Evolutionary conservation across 768 basidiomycete genomes (phyloP), one percentile per base, ranked within the genome.

Genomic region (Phanerochaete sordida): DNA sequence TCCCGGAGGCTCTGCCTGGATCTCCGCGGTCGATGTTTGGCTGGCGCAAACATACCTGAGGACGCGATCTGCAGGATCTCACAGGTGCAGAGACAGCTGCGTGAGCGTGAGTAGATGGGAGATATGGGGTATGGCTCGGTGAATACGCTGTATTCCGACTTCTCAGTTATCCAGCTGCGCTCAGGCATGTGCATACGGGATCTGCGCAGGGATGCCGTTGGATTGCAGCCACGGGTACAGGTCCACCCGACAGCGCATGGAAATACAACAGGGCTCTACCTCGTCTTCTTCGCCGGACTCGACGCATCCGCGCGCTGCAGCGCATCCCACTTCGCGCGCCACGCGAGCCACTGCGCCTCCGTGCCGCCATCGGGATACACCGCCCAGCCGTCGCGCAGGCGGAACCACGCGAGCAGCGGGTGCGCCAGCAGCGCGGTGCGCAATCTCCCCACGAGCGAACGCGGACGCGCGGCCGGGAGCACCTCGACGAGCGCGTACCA

Each of bases 341-440:
- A 94, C 27, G 72, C 70, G 59, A 71, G 66, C 88, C 90, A 94
- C 62, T 90, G 90, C 23, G 66, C 74, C 69, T 89, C 89, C 26
- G 81, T 78, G 2, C 91, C 91, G n/a, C 87, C 87, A 69, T 94
- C 91, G 3, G 76, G 65, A 87, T 90, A 94, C 1, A 92, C 75
- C 12, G 78, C 81, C 92, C 92, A 94, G 6, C 92, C 90, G 67
- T 94, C 91, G 50, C 90, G 80, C 45, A 94, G 74, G 50, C 84
- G 81, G 33, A 90, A 69, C 89, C 89, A 93, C 0, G 70, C 74
- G 5, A 79, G 79, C 21, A 91, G 31, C 4, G 84, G 81, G 64
- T 88, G 85, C 1, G 65, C 65, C 31, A 94, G 68, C n/a, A 88
- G 56, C 45, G 72, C 75, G 4, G 71, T 62, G 47, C 86, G 84